These are phyloP conservation scores for Trichophyton mentagrophytes DNA, from an alignment of 2,329 filamentous ascomycete species.

Conservation along the genomic window DNA sequence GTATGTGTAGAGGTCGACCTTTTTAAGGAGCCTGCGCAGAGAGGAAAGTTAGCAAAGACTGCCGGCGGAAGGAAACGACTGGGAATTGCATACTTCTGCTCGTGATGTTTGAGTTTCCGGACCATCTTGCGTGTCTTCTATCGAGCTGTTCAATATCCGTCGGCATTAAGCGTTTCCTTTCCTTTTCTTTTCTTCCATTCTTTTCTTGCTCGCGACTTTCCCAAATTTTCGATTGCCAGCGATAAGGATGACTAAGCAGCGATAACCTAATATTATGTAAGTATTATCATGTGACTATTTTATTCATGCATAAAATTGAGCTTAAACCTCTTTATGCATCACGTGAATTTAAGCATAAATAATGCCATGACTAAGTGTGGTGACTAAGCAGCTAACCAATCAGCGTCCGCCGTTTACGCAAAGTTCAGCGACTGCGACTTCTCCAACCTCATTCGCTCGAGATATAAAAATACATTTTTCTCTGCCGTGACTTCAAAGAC, in stretches of 20 bases:
- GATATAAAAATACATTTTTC: not conserved
- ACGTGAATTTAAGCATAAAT: not conserved
- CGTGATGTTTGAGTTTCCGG: conserved; percentile 90
- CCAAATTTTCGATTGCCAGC: not conserved
- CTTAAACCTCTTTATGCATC: not conserved
- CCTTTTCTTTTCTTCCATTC: not conserved
- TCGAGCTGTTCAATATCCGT: not conserved
- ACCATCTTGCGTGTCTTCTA: conserved; percentile 49
- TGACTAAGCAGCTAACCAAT: not conserved
- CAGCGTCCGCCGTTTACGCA: not conserved
- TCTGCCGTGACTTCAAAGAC: no score
- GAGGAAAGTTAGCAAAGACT: conserved; percentile 7
- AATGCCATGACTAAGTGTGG: not conserved
- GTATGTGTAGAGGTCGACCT: conserved; percentile 91
- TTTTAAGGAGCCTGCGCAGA: conserved; percentile 52
- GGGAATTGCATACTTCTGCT: conserved; percentile 53
- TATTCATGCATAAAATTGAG: not conserved
- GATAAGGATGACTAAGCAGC: not conserved
- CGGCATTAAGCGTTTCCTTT: not conserved
- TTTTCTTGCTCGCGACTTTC: not conserved
- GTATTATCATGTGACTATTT: not conserved
- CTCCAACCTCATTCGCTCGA: not conserved
- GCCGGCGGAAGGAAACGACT: not conserved
- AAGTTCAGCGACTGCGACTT: not conserved
- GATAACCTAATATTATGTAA: not conserved